Evolutionary conservation across 352 stramenopile species (phyloP).

Genomic region (Phytophthora crassamura): DNA sequence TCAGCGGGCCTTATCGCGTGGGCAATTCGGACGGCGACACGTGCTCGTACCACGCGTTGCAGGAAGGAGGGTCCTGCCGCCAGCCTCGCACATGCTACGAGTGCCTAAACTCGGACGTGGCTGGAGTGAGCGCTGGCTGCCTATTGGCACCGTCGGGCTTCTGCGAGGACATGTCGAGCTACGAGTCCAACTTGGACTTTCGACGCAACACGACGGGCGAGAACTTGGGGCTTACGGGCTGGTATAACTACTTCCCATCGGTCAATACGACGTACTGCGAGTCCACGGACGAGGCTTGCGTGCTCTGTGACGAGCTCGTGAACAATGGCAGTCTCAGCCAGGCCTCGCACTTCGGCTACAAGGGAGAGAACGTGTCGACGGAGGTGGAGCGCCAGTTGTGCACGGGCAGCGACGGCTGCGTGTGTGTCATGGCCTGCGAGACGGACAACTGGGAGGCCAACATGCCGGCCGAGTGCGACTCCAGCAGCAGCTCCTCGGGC

Average conservation of each 20-base stretch:
- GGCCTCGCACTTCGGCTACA: constrained; percentile 23
- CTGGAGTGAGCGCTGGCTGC: constrained; percentile 47
- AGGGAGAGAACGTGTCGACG: constrained; percentile 41
- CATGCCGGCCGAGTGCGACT: constrained; percentile 56
- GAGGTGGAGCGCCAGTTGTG: constrained; percentile 64
- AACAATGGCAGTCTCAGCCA: constrained; percentile 35
- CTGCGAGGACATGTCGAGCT: constrained; percentile 64
- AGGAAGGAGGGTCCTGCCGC: constrained; percentile 48
- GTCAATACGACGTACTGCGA: constrained; percentile 74
- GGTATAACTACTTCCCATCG: constrained; percentile 75
- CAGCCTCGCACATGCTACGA: constrained; percentile 72
- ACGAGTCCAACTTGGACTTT: constrained; percentile 58
- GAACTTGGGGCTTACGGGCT: constrained; percentile 39
- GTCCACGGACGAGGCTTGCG: constrained; percentile 54
- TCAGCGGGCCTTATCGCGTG: constrained; percentile 42
- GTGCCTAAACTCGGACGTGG: constrained; percentile 64
- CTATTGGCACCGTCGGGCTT: constrained; percentile 62
- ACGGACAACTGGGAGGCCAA: constrained; percentile 57
- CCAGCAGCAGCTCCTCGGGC: constrained; percentile 20
- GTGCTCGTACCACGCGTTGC: constrained; percentile 69
- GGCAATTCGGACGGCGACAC: constrained; percentile 56
- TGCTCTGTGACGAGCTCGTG: constrained; percentile 50
- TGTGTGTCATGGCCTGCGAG: constrained; percentile 73
- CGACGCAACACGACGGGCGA: constrained; percentile 56
- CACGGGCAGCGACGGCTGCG: constrained; percentile 54